These are phyloP conservation scores for Colletotrichum aenigma DNA, from an alignment of 2,329 filamentous ascomycete species.

Conservation along the genomic window DNA sequence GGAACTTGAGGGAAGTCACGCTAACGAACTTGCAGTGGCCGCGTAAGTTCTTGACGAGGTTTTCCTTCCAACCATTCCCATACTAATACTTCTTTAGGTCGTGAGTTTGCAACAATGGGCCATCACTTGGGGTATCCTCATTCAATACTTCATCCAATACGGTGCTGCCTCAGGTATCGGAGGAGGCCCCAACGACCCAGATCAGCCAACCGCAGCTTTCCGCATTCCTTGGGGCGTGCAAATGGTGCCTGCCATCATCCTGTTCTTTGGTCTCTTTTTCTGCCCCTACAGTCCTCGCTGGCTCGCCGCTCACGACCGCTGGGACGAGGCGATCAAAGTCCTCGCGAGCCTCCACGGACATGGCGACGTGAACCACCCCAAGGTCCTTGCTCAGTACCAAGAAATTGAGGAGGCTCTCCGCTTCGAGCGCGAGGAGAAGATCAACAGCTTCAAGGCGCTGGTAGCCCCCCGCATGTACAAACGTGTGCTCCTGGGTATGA, in stretches of 20 bases:
- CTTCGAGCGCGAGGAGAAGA: conserved; percentile 57
- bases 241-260: conserved; percentile 56
- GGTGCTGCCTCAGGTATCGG: conserved; percentile 58
- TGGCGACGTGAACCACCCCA: conserved; percentile 59
- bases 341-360: conserved; percentile 63
- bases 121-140: conserved; percentile 73
- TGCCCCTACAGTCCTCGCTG: conserved; percentile 71
- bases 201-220: conserved; percentile 59
- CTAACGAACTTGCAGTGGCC: not conserved
- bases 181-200: conserved; percentile 51
- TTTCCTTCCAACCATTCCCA: not conserved
- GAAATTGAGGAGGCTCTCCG: conserved; percentile 62
- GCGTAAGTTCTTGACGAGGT: not conserved
- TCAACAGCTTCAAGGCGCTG: conserved; percentile 53
- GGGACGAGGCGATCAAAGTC: conserved; percentile 66
- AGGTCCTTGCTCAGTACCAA: conserved; percentile 66
- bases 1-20: not conserved
- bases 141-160: conserved; percentile 72
- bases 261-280: conserved; percentile 62
- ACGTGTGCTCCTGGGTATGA: conserved; percentile 62
- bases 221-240: conserved; percentile 67
- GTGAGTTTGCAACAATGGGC: conserved; percentile 66
- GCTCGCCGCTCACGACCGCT: conserved; percentile 70
- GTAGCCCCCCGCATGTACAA: conserved; percentile 56
- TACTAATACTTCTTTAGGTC: not conserved